Percentiles rank a stretch among this genome's conserved stretches.
Conservation (phyloP, 345 rosid species). For the Gossypium ekmanianum region DNA sequence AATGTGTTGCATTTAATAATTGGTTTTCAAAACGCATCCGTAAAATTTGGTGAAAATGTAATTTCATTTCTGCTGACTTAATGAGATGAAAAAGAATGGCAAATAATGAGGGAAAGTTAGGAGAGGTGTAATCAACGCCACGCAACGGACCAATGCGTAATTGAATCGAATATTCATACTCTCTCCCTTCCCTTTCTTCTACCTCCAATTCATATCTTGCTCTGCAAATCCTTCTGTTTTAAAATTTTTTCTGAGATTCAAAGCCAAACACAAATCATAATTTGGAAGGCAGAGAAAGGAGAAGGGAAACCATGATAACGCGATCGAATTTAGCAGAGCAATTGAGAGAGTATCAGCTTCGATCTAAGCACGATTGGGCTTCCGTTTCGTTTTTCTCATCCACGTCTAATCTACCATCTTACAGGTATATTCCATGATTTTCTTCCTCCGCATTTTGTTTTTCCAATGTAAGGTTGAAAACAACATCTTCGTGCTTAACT, state of each 20-base stretch:
- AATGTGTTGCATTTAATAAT: too few species aligned
- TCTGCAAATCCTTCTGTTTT: conserved; percentile 19
- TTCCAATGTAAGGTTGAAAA: neutral
- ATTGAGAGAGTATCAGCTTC: conserved; percentile 89
- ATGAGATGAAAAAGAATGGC: neutral
- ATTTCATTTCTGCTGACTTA: too few species aligned
- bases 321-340: conserved; percentile 94
- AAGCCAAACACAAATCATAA: neutral
- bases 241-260: conserved; percentile 7
- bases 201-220: conserved; percentile 17
- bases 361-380: conserved; percentile 98
- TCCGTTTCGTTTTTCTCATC: conserved; percentile 93
- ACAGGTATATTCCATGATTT: conserved; percentile 49
- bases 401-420: conserved; percentile 59
- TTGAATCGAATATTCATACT: conserved; percentile 26
- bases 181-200: conserved; percentile 11
- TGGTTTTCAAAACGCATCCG: too few species aligned
- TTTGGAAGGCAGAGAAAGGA: conserved; percentile 2
- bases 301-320: conserved; percentile 65
- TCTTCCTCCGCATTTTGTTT: neutral
- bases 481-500: neutral
- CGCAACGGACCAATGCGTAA: conserved; percentile 25
- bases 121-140: conserved; percentile 2
- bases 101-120: conserved; percentile 5
- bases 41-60: too few species aligned